Percentiles rank a stretch among this genome's conserved stretches.
phyloP scores from a whole-genome alignment of 805 yeast genomes.

The Kurtzmaniella fragi region DNA sequence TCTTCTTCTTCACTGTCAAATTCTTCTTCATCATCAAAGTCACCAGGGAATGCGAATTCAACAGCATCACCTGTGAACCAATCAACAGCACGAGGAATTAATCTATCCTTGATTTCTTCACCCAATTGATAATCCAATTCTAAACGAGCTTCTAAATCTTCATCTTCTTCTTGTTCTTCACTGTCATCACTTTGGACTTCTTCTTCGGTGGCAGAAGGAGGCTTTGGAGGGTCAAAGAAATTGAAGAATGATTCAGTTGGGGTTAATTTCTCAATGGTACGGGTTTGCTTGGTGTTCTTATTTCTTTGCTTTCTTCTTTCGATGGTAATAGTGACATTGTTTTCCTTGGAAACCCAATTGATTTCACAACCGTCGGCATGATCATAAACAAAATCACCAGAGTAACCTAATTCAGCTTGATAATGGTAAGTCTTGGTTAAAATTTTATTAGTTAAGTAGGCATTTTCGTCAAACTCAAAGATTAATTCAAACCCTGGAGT shows the following conservation, averaged over 20 bases:
- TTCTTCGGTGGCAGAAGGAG: constrained; percentile 44
- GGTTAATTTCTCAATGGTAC: constrained; percentile 90
- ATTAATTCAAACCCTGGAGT: constrained; percentile 85
- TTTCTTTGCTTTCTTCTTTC: constrained; percentile 97
- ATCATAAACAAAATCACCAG: constrained; percentile 95
- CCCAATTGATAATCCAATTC: constrained; percentile 94
- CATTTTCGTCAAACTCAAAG: constrained; percentile 75
- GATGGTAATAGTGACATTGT: constrained; percentile 77
- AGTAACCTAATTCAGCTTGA: constrained; percentile 88
- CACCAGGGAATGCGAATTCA: constrained; percentile 59
- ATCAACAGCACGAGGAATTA: constrained; percentile 93
- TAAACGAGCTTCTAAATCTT: constrained; percentile 74
- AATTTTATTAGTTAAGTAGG: constrained; percentile 66
- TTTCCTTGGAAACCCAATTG: constrained; percentile 75
- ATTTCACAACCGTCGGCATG: constrained; percentile 90
- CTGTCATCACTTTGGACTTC: constrained; percentile 40
- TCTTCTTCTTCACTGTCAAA: constrained; percentile 60
- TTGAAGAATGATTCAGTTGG: constrained; percentile 95
- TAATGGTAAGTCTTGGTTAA: constrained; percentile 87
- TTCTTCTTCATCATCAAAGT: constrained; percentile 55
- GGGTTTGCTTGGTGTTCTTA: constrained; percentile 91
- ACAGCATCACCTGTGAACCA: constrained; percentile 99
- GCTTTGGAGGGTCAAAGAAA: constrained; percentile 90
- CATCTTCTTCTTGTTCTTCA: constrained; percentile 60
- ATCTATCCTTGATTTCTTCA: constrained; percentile 91